Conservation (phyloP, 805 yeast genomes). For the Spathaspora sp. region DNA sequence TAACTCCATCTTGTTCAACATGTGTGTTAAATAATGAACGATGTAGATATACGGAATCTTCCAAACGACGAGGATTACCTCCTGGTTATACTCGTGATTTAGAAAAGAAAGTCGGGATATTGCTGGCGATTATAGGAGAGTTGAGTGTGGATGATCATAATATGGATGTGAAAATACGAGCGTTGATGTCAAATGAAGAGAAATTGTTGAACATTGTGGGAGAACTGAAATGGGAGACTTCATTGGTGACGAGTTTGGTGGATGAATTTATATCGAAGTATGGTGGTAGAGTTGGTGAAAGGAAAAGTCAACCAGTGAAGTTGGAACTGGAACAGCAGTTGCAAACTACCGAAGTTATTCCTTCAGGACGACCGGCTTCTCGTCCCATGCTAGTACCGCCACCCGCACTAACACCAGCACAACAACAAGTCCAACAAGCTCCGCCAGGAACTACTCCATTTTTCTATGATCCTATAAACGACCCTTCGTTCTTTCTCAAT, state of each 20-base stretch:
- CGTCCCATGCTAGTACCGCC: not conserved
- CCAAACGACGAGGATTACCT: conserved; percentile 19
- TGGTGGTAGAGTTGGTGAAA: not conserved
- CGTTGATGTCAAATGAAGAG: not conserved
- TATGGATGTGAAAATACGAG: not conserved
- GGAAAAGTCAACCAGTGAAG: not conserved
- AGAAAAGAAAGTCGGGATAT: conserved; percentile 14
- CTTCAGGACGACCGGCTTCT: not conserved
- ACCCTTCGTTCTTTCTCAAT: conserved; percentile 13
- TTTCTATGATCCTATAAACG: conserved; percentile 8
- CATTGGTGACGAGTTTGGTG: conserved; percentile 4
- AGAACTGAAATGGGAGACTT: not conserved
- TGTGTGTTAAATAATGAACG: conserved; percentile 11
- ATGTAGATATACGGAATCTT: conserved; percentile 15
- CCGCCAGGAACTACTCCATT: not conserved
- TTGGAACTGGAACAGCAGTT: not conserved
- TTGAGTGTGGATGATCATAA: not conserved
- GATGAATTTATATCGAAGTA: conserved; percentile 7
- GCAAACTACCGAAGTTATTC: not conserved
- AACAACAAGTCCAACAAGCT: not conserved
- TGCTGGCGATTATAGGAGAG: conserved; percentile 12
- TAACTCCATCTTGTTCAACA: conserved; percentile 16
- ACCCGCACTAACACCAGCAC: not conserved
- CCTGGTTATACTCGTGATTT: conserved; percentile 19
- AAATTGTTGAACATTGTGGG: conserved; percentile 6